phyloP scores from a whole-genome alignment of 371 early-diverging fungal genomes.

The Mucor racemosus region DNA sequence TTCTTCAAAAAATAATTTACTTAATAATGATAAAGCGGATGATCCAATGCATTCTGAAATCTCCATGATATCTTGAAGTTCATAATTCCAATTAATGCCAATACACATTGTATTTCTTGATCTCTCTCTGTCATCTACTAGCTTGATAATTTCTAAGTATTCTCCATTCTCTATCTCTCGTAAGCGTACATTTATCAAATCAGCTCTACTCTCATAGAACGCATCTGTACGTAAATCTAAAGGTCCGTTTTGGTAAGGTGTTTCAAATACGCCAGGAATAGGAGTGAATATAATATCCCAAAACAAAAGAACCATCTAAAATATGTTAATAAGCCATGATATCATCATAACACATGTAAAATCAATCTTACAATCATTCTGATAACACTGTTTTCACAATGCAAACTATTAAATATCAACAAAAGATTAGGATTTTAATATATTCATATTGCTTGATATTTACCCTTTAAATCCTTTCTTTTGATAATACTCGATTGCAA shows the following conservation, averaged over 20 bases:
- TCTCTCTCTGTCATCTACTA: conserved; percentile 56
- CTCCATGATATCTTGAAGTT: conserved; percentile 51
- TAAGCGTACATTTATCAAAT: conserved; percentile 62
- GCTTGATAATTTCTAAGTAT: conserved; percentile 45
- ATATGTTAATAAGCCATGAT: background rate
- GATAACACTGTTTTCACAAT: conserved; percentile 70
- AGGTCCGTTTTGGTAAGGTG: conserved; percentile 73
- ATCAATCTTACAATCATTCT: conserved; percentile 45
- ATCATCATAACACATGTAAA: background rate
- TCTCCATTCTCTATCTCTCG: conserved; percentile 46
- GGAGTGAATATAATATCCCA: conserved; percentile 77
- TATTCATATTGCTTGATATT: background rate
- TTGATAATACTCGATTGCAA: conserved; percentile 65
- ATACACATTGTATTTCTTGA: conserved; percentile 52
- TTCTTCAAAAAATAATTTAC: conserved; percentile 66
- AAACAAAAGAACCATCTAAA: conserved; percentile 64
- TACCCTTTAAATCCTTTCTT: conserved; percentile 63
- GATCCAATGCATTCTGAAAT: conserved; percentile 71
- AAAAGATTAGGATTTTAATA: background rate
- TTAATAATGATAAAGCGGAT: conserved; percentile 55
- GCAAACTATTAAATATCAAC: conserved; percentile 39
- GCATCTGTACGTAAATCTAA: conserved; percentile 72
- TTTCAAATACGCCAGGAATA: conserved; percentile 77
- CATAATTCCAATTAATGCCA: conserved; percentile 70
- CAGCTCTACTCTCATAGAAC: conserved; percentile 61